Evolutionary conservation across 1,284 basidiomycete genomes (phyloP).

Genomic region (Peniophora sp.): DNA sequence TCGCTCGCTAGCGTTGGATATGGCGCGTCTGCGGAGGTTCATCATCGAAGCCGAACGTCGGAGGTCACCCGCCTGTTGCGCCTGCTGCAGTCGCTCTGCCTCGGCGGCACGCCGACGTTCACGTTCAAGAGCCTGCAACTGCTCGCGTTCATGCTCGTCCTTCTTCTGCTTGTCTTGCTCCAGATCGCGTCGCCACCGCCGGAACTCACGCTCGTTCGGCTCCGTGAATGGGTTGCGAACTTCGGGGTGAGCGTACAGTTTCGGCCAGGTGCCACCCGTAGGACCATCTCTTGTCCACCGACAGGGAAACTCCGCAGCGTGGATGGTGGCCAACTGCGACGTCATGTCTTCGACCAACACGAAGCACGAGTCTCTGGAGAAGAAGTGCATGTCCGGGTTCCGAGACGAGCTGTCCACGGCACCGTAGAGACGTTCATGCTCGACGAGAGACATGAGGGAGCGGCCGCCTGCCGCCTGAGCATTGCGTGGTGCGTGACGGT

Average conservation of each 20-base stretch:
- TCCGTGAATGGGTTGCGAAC: conserved; percentile 65
- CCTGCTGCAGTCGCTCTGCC: conserved; percentile 26
- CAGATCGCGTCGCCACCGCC: conserved; percentile 44
- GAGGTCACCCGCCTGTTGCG: conserved; percentile 43
- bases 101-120: conserved; percentile 35
- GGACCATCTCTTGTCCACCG: conserved; percentile 40
- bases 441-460: conserved; percentile 63
- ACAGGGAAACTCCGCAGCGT: conserved; percentile 56
- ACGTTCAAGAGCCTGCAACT: conserved; percentile 26
- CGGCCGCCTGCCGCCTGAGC: conserved; percentile 20
- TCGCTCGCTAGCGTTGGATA: conserved; percentile 19
- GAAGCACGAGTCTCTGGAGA: conserved; percentile 72
- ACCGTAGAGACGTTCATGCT: conserved; percentile 84
- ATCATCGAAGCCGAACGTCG: conserved; percentile 74
- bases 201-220: conserved; percentile 66
- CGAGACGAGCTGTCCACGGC: conserved; percentile 62
- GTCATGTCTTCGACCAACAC: conserved; percentile 89
- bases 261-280: conserved; percentile 56
- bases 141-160: conserved; percentile 31
- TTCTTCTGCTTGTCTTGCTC: conserved; percentile 36
- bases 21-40: conserved; percentile 55
- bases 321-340: conserved; percentile 68
- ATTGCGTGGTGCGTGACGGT: conserved; percentile 24
- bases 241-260: conserved; percentile 63
- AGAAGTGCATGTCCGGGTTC: conserved; percentile 91